phyloP scores from a whole-genome alignment of 2,329 filamentous ascomycete species.

The Colletotrichum neosansevieriae region DNA sequence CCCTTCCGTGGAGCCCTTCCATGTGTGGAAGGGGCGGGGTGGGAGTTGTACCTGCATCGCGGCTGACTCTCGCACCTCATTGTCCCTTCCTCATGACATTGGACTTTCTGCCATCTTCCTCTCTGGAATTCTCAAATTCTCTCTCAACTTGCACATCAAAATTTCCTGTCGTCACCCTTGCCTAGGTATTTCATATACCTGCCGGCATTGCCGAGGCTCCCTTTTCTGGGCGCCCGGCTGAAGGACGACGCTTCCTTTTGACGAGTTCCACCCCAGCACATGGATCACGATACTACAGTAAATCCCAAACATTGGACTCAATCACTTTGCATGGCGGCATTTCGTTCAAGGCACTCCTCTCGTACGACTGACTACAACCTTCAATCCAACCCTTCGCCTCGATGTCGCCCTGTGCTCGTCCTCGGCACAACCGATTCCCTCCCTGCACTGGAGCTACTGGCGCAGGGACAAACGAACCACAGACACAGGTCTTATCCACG shows the following conservation, averaged over 20 bases:
- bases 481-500: not conserved
- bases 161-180: not conserved
- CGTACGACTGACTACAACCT: conserved; percentile 7
- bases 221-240: not conserved
- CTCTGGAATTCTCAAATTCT: not conserved
- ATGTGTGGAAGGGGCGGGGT: conserved; percentile 3
- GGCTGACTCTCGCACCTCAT: too few species aligned
- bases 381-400: not conserved
- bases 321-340: conserved; percentile 5
- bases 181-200: not conserved
- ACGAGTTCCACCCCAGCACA: conserved; percentile 13
- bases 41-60: too few species aligned
- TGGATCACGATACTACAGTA: conserved; percentile 21
- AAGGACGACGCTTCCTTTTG: conserved; percentile 10
- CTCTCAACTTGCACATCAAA: not conserved
- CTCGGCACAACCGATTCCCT: conserved; percentile 1
- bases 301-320: conserved; percentile 39
- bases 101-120: not conserved
- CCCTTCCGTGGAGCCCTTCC: not conserved
- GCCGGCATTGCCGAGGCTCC: conserved; percentile 8
- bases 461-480: conserved; percentile 1
- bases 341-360: not conserved
- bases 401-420: conserved; percentile 9
- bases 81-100: too few species aligned
- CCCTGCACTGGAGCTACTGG: conserved; percentile 13